Conservation (phyloP, 129 eudicot genomes). For the Escallonia rubra region DNA sequence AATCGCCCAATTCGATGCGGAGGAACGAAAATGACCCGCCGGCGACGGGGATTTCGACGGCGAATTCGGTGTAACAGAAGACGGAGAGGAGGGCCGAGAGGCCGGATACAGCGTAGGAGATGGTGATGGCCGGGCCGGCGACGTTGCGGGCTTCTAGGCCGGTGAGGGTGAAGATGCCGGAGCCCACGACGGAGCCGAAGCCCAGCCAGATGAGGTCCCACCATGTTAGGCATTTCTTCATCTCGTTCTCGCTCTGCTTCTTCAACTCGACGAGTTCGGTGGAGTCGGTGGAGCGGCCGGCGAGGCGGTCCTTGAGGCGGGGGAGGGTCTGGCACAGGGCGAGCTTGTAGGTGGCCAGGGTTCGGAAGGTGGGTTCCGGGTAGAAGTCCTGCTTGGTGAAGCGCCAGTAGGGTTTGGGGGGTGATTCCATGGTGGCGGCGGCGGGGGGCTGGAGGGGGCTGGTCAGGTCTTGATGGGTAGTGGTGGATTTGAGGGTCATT, state of each 20-base stretch:
- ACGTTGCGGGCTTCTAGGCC: constrained; percentile 64
- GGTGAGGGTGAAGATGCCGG: constrained; percentile 73
- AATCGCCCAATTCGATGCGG: constrained; percentile 75
- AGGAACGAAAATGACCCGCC: constrained; percentile 80
- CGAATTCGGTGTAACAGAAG: constrained; percentile 76
- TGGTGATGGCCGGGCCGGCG: constrained; percentile 74
- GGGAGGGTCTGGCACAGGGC: constrained; percentile 46
- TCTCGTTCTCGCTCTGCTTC: constrained; percentile 54
- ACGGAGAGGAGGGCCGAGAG: constrained; percentile 72
- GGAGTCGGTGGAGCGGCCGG: constrained; percentile 61
- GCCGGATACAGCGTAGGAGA: constrained; percentile 68
- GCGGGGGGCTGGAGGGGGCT: constrained; percentile 19
- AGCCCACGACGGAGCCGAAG: constrained; percentile 79
- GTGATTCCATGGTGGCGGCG: constrained; percentile 16
- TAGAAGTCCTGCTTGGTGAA: constrained; percentile 67
- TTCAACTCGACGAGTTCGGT: constrained; percentile 43
- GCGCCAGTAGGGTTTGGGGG: constrained; percentile 57
- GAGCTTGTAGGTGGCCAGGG: constrained; percentile 36
- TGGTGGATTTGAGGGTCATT: background rate
- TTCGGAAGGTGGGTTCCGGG: constrained; percentile 69
- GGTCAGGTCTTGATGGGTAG: background rate
- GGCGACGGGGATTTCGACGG: constrained; percentile 79
- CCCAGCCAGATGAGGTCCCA: constrained; percentile 80
- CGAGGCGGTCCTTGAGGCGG: constrained; percentile 59
- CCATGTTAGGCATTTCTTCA: constrained; percentile 69